Evolutionary conservation across 2,329 filamentous ascomycete genomes (phyloP).

Genomic region (Amauroascus verrucosus): DNA sequence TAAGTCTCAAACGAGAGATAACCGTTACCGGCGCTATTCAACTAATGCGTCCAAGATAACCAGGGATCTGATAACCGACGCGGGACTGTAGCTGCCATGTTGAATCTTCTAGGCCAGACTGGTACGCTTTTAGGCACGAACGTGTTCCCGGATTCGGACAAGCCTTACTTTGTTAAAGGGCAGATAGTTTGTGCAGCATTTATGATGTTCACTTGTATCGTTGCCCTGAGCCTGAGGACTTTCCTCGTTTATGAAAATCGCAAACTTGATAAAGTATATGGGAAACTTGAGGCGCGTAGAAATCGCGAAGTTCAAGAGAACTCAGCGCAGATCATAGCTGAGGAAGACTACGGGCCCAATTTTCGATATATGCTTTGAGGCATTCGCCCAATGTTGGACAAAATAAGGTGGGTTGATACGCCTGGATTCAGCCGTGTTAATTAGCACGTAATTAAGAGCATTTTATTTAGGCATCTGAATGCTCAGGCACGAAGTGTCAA

Average conservation of each 20-base stretch:
- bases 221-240: conserved; percentile 45
- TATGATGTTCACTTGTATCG: conserved; percentile 48
- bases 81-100: conserved; percentile 55
- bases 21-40: no score
- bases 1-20: not conserved
- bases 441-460: no score
- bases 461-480: no score
- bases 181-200: conserved; percentile 52
- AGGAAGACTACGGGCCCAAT: conserved; percentile 33
- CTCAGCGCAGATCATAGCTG: conserved; percentile 20
- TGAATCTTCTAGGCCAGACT: conserved; percentile 57
- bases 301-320: not conserved
- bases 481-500: no score
- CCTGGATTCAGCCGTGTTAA: not conserved
- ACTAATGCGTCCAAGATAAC: conserved; percentile 42
- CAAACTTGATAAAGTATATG: conserved; percentile 45
- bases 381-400: no score
- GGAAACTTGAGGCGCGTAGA: conserved; percentile 20
- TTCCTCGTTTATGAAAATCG: conserved; percentile 52
- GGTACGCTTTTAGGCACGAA: conserved; percentile 55
- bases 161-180: conserved; percentile 44
- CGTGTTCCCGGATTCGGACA: conserved; percentile 46
- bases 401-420: not conserved
- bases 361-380: conserved; percentile 29
- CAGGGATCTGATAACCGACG: conserved; percentile 59